Conservation (phyloP, 805 yeast genomes). For the Starmerella vaccinii region DNA sequence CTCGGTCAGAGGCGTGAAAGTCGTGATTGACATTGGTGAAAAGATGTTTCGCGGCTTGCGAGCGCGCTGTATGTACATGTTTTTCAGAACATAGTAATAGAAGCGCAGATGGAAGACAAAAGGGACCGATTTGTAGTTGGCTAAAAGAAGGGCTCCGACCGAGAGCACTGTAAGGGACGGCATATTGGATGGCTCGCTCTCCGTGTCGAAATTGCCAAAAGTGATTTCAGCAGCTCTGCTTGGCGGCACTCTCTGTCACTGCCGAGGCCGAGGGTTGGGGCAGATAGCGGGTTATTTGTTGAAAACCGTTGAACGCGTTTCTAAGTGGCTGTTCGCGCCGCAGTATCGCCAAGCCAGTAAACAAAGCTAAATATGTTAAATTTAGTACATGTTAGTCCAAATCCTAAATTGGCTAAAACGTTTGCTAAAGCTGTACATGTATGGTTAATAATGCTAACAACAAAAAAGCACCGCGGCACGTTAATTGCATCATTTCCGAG, state of each 20-base stretch:
- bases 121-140: slow-evolving; percentile 58
- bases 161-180: slow-evolving; percentile 9
- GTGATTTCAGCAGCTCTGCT: neutral
- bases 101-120: slow-evolving; percentile 56
- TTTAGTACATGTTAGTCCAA: too few relatives aligned
- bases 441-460: too few relatives aligned
- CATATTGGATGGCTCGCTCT: too few relatives aligned
- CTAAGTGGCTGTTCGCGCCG: neutral
- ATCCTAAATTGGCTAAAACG: too few relatives aligned
- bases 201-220: too few relatives aligned
- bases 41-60: slow-evolving; percentile 9
- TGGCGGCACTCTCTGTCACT: neutral
- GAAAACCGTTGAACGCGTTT: neutral
- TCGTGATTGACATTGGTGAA: slow-evolving; percentile 24
- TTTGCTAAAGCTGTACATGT: too few relatives aligned
- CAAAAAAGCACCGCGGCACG: too few relatives aligned
- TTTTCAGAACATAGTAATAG: slow-evolving; percentile 37
- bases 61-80: slow-evolving; percentile 6
- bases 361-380: too few relatives aligned
- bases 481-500: too few relatives aligned
- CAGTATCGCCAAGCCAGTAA: too few relatives aligned
- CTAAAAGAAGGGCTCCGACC: slow-evolving; percentile 27
- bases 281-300: neutral
- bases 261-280: slow-evolving; percentile 1
- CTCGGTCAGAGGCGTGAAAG: slow-evolving; percentile 66